phyloP scores from a whole-genome alignment of 164 flowering plant species.

The Chimonanthus salicifolius region DNA sequence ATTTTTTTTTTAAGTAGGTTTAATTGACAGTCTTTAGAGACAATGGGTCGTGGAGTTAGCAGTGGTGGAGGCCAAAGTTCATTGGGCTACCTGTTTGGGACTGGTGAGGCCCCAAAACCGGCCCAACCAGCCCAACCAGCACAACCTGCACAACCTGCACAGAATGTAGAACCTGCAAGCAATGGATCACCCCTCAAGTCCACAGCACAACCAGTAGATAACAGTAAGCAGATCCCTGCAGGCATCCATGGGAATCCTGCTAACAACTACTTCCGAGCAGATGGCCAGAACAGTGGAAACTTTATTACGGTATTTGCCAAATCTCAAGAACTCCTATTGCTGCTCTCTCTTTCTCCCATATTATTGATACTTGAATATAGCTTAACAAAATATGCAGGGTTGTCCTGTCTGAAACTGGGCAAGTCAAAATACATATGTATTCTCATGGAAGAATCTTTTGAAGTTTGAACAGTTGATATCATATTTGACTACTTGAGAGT shows the following conservation, averaged over 20 bases:
- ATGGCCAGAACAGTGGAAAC: constrained; percentile 49
- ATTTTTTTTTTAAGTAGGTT: too few species aligned
- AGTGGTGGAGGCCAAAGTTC: constrained; percentile 61
- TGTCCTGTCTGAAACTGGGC: too few species aligned
- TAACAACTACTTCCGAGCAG: constrained; percentile 41
- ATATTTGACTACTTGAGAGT: too few species aligned
- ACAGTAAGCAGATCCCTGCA: constrained; percentile 34
- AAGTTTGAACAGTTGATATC: too few species aligned
- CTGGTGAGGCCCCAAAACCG: constrained; percentile 30
- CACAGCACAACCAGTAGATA: constrained; percentile 24
- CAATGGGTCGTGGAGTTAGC: constrained; percentile 54
- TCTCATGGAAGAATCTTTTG: too few species aligned
- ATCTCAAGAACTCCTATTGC: neutral
- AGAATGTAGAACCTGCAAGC: constrained; percentile 4
- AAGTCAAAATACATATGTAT: too few species aligned
- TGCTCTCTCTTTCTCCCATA: too few species aligned
- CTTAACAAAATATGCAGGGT: too few species aligned
- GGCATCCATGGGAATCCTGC: constrained; percentile 32
- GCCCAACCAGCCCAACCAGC: constrained; percentile 12
- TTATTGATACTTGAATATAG: too few species aligned
- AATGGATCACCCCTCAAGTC: constrained; percentile 19
- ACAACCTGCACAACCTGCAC: constrained; percentile 9
- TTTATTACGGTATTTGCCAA: constrained; percentile 36
- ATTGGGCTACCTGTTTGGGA: constrained; percentile 46
- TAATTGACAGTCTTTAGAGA: constrained; percentile 2